Percentiles rank a stretch among this genome's conserved stretches.
These are phyloP conservation scores for Cadophora sp. DNA, from an alignment of 2,329 filamentous ascomycete species.

Conservation along the genomic window DNA sequence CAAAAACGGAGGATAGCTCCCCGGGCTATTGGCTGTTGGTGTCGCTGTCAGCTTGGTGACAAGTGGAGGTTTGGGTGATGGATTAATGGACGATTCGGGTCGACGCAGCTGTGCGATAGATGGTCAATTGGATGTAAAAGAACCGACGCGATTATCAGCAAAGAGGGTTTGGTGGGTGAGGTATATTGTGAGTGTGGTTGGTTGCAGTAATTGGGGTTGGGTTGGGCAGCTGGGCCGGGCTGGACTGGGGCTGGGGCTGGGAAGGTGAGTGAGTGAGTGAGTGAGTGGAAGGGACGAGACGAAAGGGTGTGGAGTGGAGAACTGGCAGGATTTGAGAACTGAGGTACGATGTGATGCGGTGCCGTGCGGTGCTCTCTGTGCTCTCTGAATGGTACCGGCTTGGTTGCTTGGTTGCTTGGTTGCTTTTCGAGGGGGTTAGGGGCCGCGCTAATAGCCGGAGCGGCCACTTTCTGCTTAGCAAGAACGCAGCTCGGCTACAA, in stretches of 20 bases:
- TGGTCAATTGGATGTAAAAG: conserved; percentile 3
- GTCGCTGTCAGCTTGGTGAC: conserved; percentile 2
- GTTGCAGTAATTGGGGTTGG: background rate
- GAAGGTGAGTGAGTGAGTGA: background rate
- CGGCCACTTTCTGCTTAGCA: conserved; percentile 1
- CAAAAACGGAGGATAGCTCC: conserved; percentile 39
- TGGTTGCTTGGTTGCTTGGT: background rate
- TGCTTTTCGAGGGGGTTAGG: conserved; percentile 1
- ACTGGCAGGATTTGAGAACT: background rate
- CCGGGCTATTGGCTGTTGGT: conserved; percentile 29
- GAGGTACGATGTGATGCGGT: too few species aligned
- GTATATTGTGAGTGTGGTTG: background rate
- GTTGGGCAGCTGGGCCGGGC: background rate
- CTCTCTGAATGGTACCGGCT: background rate
- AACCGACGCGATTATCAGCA: conserved; percentile 10
- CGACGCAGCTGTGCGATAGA: conserved; percentile 7
- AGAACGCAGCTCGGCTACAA: background rate
- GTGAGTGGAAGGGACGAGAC: background rate
- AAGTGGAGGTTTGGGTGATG: background rate
- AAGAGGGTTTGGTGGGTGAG: background rate
- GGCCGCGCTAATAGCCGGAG: background rate
- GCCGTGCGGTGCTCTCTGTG: too few species aligned
- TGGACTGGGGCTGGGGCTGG: too few species aligned
- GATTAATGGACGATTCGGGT: background rate
- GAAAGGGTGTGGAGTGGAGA: background rate